phyloP scores from a whole-genome alignment of 2,329 filamentous ascomycete genomes.

The Pseudogymnoascus sp. region DNA sequence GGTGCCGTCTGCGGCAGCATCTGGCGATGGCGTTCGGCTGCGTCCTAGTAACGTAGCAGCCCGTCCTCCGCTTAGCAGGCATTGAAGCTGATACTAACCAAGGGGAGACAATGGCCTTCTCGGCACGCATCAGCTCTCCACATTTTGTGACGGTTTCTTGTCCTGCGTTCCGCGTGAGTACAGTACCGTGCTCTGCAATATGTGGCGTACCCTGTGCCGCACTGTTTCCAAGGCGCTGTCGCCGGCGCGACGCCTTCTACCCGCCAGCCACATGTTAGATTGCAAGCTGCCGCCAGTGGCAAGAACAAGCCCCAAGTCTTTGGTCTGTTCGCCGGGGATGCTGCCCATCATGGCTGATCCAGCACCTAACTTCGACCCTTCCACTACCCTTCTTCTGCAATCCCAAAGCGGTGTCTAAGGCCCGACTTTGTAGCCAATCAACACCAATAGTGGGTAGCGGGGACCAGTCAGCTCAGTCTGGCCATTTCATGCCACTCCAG shows the following conservation, averaged over 20 bases:
- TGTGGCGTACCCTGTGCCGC: background rate
- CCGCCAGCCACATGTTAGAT: background rate
- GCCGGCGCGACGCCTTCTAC: background rate
- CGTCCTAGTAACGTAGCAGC: background rate
- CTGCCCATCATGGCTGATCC: background rate
- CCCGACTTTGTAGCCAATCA: background rate
- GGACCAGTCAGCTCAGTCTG: background rate
- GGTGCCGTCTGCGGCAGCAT: background rate
- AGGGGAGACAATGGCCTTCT: background rate
- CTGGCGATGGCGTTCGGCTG: background rate
- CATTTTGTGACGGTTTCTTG: background rate
- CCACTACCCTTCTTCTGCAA: background rate
- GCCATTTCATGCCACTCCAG: background rate
- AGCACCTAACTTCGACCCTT: background rate
- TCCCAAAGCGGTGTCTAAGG: background rate
- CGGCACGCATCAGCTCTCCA: background rate
- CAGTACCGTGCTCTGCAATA: background rate
- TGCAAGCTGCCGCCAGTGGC: background rate
- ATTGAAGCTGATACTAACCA: background rate
- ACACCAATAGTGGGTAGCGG: background rate
- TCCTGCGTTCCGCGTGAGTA: background rate
- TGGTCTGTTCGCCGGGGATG: background rate
- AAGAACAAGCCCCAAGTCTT: conserved; percentile 5
- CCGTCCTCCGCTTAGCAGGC: background rate
- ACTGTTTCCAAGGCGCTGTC: background rate